These are phyloP conservation scores for Hygrocybe coccinea DNA, from an alignment of 768 basidiomycete genomes.

Conservation along the genomic window DNA sequence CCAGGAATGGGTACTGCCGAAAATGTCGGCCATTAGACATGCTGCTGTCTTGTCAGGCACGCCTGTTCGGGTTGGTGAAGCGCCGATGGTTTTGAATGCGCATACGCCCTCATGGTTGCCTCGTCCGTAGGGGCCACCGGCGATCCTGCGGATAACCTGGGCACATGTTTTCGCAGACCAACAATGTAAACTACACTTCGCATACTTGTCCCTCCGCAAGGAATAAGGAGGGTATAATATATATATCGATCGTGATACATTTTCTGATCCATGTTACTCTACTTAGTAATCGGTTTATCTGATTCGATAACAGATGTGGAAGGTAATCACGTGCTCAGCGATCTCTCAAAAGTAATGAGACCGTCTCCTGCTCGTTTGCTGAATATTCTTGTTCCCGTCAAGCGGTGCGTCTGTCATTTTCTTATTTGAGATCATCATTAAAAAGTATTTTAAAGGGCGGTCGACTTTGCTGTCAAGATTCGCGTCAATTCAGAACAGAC, in stretches of 20 bases:
- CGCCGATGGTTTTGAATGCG: constrained; percentile 28
- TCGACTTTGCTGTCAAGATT: constrained; percentile 98
- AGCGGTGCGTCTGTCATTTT: constrained; percentile 50
- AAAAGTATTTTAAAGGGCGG: constrained; percentile 49
- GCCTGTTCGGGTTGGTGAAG: constrained; percentile 36
- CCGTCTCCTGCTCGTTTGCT: constrained; percentile 67
- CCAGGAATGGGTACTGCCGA: neutral
- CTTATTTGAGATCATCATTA: neutral
- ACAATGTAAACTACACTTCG: no score
- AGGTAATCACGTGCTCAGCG: no score
- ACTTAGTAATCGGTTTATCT: no score
- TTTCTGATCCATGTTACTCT: no score
- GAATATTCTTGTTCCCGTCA: constrained; percentile 91
- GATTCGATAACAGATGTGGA: no score
- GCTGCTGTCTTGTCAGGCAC: constrained; percentile 41
- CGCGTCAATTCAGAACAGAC: constrained; percentile 93
- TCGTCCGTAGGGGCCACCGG: neutral
- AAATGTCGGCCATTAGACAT: constrained; percentile 44
- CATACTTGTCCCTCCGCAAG: no score
- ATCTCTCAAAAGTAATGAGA: constrained; percentile 48
- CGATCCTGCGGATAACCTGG: neutral
- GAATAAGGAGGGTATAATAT: no score
- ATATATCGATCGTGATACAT: no score
- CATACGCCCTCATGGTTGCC: constrained; percentile 21
- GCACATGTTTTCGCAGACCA: no score